A percentile compares a stretch with the other conserved stretches of the same genome.
Evolutionary conservation across 441 rosid genomes (phyloP).

Genomic region (Kokia cookei): DNA sequence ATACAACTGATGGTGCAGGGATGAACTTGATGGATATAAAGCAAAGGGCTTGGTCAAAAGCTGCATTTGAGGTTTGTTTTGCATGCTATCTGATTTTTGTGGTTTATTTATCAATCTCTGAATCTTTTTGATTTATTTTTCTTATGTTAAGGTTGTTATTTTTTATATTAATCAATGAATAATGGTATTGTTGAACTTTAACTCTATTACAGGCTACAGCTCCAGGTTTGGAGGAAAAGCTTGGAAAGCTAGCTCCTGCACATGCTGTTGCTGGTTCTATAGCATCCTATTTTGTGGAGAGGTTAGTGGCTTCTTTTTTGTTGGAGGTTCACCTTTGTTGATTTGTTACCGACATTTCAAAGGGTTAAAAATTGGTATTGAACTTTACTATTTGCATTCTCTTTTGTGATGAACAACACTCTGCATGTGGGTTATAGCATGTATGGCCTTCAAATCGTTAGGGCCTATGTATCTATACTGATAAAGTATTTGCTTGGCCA

Average conservation of each 20-base stretch:
- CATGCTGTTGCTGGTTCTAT: constrained; percentile 80
- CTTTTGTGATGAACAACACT: neutral
- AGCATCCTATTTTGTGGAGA: constrained; percentile 72
- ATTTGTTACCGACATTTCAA: neutral
- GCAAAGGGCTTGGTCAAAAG: constrained; percentile 57
- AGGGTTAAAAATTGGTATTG: neutral
- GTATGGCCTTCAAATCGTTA: neutral
- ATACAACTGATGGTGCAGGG: constrained; percentile 87
- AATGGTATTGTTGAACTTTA: constrained; percentile 1
- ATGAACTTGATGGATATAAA: constrained; percentile 95
- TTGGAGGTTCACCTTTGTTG: neutral
- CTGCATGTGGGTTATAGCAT: neutral
- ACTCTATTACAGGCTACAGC: constrained; percentile 66
- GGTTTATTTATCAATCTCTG: neutral
- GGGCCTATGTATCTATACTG: neutral
- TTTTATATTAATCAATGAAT: neutral
- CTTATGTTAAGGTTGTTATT: neutral
- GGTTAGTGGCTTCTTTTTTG: constrained; percentile 33
- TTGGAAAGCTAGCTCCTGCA: constrained; percentile 82
- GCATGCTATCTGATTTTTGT: neutral
- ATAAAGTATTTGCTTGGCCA: neutral
- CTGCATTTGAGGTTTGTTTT: constrained; percentile 55
- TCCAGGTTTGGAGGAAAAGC: constrained; percentile 71
- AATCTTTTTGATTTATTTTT: neutral
- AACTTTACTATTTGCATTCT: neutral